A percentile compares a stretch with the other conserved stretches of the same genome.
Evolutionary conservation across 1,284 basidiomycete species (phyloP).

Genomic region (Austroboletus novae-zelandiae): DNA sequence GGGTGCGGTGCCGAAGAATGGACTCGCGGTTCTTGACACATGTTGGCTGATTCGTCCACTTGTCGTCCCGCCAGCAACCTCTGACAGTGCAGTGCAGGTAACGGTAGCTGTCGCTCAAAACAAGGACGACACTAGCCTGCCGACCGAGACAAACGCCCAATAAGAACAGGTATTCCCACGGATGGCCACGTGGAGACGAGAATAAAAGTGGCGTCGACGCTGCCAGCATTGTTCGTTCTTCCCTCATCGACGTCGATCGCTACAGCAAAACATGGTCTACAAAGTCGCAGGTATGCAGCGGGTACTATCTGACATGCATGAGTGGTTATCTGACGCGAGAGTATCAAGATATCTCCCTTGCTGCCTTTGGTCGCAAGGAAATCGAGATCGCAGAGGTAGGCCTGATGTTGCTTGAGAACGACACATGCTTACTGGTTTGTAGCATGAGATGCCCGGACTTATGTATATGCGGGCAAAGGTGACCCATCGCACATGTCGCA

Average conservation of each 20-base stretch:
- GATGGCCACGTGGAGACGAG: slow-evolving; percentile 23
- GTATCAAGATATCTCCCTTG: slow-evolving; percentile 85
- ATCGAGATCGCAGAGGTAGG: slow-evolving; percentile 93
- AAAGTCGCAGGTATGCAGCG: slow-evolving; percentile 71
- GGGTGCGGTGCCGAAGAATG: neutral
- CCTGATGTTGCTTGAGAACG: slow-evolving; percentile 12
- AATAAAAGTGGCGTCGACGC: slow-evolving; percentile 36
- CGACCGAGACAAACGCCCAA: neutral
- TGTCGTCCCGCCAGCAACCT: neutral
- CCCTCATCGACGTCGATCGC: slow-evolving; percentile 33
- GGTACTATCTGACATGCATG: neutral
- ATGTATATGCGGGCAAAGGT: slow-evolving; percentile 90
- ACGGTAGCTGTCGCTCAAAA: no score
- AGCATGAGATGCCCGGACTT: slow-evolving; percentile 93
- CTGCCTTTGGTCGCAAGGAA: slow-evolving; percentile 97
- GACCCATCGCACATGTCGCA: slow-evolving; percentile 4
- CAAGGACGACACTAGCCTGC: no score
- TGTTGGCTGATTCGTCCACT: neutral
- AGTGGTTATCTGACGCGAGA: slow-evolving; percentile 6
- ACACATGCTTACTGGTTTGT: slow-evolving; percentile 14
- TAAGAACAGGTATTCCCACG: slow-evolving; percentile 26
- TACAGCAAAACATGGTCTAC: slow-evolving; percentile 60
- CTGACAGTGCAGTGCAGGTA: no score
- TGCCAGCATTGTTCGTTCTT: slow-evolving; percentile 35
- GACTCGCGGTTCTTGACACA: slow-evolving; percentile 7